phyloP scores from a whole-genome alignment of 371 early-diverging fungal genomes.

The Encephalitozoon hellem region DNA sequence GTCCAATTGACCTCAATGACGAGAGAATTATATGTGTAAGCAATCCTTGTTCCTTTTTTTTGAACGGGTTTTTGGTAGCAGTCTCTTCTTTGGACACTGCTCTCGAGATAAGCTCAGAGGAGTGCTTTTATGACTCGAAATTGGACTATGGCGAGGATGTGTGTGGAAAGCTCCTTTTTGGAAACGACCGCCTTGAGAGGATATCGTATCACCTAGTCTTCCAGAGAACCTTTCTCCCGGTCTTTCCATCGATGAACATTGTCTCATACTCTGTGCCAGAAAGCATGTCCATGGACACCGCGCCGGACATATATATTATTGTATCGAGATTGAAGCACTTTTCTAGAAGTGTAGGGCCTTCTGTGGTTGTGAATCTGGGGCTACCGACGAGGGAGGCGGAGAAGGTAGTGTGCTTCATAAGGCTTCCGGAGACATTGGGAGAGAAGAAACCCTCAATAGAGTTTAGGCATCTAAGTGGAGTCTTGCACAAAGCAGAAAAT shows the following conservation, averaged over 20 bases:
- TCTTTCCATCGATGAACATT: constrained; percentile 25
- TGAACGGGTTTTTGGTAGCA: constrained; percentile 33
- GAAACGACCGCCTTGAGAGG: constrained; percentile 13
- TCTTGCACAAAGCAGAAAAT: background rate
- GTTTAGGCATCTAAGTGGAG: background rate
- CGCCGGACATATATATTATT: constrained; percentile 49
- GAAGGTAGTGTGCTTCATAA: background rate
- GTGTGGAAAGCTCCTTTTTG: constrained; percentile 32
- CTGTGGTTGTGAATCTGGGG: constrained; percentile 45
- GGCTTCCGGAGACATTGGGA: background rate
- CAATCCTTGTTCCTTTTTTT: constrained; percentile 40
- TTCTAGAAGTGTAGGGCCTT: constrained; percentile 25
- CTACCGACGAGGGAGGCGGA: background rate
- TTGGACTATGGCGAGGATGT: background rate
- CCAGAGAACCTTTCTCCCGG: constrained; percentile 47
- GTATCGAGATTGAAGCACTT: constrained; percentile 34
- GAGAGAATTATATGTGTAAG: constrained; percentile 1
- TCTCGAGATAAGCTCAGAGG: constrained; percentile 22
- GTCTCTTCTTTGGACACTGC: constrained; percentile 34
- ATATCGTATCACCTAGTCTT: constrained; percentile 43
- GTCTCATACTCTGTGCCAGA: constrained; percentile 8
- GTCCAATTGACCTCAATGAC: background rate
- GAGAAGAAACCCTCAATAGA: background rate
- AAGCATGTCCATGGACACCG: constrained; percentile 12
- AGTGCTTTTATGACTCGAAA: constrained; percentile 1